These are phyloP conservation scores for Nitzschia palea DNA, from an alignment of 108 stramenopile species.

Conservation along the genomic window DNA sequence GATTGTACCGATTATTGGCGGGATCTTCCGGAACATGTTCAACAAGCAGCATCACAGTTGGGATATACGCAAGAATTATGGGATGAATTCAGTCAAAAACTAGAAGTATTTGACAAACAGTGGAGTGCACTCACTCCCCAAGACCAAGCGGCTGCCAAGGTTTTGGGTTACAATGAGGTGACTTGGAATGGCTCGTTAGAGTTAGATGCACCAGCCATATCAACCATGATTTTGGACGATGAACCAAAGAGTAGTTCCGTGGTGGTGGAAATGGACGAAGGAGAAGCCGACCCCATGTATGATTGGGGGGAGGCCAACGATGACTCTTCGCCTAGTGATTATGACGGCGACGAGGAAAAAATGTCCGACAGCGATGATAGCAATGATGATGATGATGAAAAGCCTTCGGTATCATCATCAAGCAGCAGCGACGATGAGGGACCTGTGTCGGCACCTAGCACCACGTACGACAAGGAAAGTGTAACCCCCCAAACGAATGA, in stretches of 20 bases:
- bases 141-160: constrained; percentile 23
- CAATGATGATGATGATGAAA: neutral
- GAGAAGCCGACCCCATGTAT: neutral
- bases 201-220: neutral
- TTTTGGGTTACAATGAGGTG: constrained; percentile 14
- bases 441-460: too few species aligned
- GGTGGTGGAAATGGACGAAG: neutral
- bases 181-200: constrained; percentile 13
- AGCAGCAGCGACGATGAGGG: neutral
- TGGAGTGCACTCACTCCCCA: constrained; percentile 34
- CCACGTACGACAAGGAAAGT: too few species aligned
- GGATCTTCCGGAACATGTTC: constrained; percentile 25
- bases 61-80: constrained; percentile 31
- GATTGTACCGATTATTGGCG: constrained; percentile 27
- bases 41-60: constrained; percentile 22
- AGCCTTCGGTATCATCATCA: too few species aligned
- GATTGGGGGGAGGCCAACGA: constrained; percentile 1
- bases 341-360: too few species aligned
- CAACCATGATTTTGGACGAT: constrained; percentile 1
- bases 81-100: constrained; percentile 28
- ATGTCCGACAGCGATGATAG: neutral
- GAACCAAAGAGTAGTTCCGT: neutral
- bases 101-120: neutral
- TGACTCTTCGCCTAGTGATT: neutral
- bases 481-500: too few species aligned